These are phyloP conservation scores for Phlebiopsis flavidoalba DNA, from an alignment of 768 basidiomycete species.

Conservation along the genomic window DNA sequence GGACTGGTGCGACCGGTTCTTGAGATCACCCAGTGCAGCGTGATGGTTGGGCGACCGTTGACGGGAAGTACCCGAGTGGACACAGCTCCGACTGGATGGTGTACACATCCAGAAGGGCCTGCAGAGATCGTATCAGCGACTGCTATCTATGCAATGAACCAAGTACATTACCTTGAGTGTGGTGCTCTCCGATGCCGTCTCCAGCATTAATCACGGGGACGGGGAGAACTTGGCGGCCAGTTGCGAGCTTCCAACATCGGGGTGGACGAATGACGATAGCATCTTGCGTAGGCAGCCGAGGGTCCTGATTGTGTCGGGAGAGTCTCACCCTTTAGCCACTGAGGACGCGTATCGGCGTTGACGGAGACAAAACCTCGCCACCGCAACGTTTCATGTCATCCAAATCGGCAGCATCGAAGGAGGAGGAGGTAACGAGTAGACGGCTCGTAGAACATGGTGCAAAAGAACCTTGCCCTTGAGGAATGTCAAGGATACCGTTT, in stretches of 20 bases:
- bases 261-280: constrained; percentile 84
- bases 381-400: constrained; percentile 99
- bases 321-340: constrained; percentile 90
- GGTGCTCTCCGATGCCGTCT: constrained; percentile 96
- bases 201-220: constrained; percentile 97
- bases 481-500: constrained; percentile 82
- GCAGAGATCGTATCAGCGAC: constrained; percentile 1
- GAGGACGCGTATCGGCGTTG: constrained; percentile 65
- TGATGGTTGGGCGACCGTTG: constrained; percentile 92
- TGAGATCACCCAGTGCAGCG: constrained; percentile 91
- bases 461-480: constrained; percentile 88
- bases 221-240: constrained; percentile 94
- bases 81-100: constrained; percentile 98
- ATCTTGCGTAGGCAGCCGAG: constrained; percentile 94
- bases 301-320: constrained; percentile 92
- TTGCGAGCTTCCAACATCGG: constrained; percentile 91
- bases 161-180: constrained; percentile 68
- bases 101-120: constrained; percentile 85
- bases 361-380: constrained; percentile 91
- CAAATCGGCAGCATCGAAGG: constrained; percentile 96
- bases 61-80: too few relatives aligned
- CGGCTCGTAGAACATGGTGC: constrained; percentile 93
- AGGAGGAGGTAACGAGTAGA: constrained; percentile 93
- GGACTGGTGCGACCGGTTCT: constrained; percentile 97
- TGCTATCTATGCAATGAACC: neutral